Evolutionary conservation across 2,329 filamentous ascomycete species (phyloP).

Genomic region (Pyricularia grisea): DNA sequence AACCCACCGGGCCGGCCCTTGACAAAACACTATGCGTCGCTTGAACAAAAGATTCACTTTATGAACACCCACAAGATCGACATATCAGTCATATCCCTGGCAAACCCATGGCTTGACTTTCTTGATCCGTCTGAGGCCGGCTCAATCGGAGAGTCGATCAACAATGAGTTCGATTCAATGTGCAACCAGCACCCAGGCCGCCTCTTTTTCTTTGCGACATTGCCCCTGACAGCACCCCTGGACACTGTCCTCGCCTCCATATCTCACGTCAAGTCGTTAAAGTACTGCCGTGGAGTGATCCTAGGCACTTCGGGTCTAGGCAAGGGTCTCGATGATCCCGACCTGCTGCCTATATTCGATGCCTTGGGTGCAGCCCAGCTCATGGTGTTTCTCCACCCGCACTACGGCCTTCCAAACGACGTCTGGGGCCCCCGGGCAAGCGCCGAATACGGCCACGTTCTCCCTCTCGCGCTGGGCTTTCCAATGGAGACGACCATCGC

Average conservation of each 20-base stretch:
- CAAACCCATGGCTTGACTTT: constrained; percentile 93
- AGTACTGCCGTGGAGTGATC: constrained; percentile 74
- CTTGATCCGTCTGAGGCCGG: constrained; percentile 52
- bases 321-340: constrained; percentile 67
- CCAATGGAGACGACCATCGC: constrained; percentile 91
- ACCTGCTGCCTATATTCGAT: constrained; percentile 61
- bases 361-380: constrained; percentile 56
- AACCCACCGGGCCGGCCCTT: constrained; percentile 70
- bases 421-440: constrained; percentile 62
- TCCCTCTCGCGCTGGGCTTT: constrained; percentile 79
- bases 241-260: constrained; percentile 58
- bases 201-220: constrained; percentile 73
- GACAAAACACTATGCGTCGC: constrained; percentile 73
- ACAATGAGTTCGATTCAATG: constrained; percentile 66
- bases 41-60: constrained; percentile 71
- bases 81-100: constrained; percentile 77
- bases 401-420: constrained; percentile 75
- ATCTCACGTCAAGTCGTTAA: constrained; percentile 47
- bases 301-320: constrained; percentile 79
- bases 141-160: constrained; percentile 57
- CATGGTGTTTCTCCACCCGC: constrained; percentile 78
- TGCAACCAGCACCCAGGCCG: constrained; percentile 58
- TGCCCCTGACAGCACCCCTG: constrained; percentile 63
- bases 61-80: constrained; percentile 80
- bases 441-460: constrained; percentile 72